These are phyloP conservation scores for Acanthamoeba lenticulata DNA, from an alignment of 208 protist species.

Conservation along the genomic window DNA sequence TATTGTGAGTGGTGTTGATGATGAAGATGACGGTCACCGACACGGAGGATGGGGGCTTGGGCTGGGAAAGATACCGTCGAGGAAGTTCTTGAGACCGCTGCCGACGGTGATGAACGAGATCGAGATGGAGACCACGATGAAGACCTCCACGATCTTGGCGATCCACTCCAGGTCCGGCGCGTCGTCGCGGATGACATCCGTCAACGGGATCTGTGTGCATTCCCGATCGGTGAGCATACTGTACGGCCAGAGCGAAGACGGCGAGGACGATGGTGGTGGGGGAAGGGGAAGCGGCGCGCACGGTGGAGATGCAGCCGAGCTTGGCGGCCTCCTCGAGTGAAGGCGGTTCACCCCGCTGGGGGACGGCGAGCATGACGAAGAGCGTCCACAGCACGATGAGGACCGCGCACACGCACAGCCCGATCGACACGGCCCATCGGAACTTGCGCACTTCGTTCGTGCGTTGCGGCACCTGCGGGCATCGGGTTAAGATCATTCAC, in stretches of 20 bases:
- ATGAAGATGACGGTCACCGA: not conserved
- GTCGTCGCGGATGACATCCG: constrained; percentile 74
- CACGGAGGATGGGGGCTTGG: not conserved
- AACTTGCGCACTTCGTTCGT: constrained; percentile 50
- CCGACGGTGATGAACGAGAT: constrained; percentile 83
- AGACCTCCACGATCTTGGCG: constrained; percentile 76
- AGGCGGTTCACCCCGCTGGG: constrained; percentile 63
- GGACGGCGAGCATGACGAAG: constrained; percentile 81
- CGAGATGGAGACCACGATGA: constrained; percentile 82
- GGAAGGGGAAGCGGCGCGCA: not conserved
- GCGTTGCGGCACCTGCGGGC: constrained; percentile 44
- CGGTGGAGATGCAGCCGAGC: constrained; percentile 71
- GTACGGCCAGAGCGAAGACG: not conserved
- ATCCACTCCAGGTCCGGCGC: constrained; percentile 80
- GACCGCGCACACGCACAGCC: constrained; percentile 73
- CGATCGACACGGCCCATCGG: constrained; percentile 48
- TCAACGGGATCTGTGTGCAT: constrained; percentile 74
- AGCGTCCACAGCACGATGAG: constrained; percentile 83
- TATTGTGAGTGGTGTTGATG: not conserved
- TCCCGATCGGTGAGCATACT: not conserved
- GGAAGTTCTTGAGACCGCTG: constrained; percentile 82
- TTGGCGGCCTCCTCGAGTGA: constrained; percentile 59
- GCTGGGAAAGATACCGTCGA: constrained; percentile 71
- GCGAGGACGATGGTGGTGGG: not conserved
- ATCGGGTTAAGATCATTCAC: not conserved